Conservation (phyloP, 2,329 filamentous ascomycete species). For the Neoscytalidium dimidiatum region DNA sequence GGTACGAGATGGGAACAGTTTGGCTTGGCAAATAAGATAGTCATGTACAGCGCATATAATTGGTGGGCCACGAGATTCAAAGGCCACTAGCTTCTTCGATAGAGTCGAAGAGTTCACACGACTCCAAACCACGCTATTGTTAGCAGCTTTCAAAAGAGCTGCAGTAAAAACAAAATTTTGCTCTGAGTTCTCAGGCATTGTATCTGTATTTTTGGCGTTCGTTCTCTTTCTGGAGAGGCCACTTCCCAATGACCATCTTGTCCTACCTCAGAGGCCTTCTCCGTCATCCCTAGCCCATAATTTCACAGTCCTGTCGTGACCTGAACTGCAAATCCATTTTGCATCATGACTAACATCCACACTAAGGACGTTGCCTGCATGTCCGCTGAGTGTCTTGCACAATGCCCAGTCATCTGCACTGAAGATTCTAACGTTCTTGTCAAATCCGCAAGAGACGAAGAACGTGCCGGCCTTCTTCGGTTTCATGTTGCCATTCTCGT, state of each 20-base stretch:
- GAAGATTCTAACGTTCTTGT: constrained; percentile 93
- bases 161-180: too few species aligned
- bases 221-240: not conserved
- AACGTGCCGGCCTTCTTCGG: constrained; percentile 91
- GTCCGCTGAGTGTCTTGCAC: constrained; percentile 83
- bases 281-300: constrained; percentile 88
- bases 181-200: too few species aligned
- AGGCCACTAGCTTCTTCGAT: too few species aligned
- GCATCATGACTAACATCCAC: constrained; percentile 85
- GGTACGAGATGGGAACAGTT: too few species aligned
- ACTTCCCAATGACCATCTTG: not conserved
- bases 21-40: too few species aligned
- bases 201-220: not conserved
- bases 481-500: constrained; percentile 62
- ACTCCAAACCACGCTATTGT: too few species aligned
- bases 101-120: too few species aligned
- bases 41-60: too few species aligned
- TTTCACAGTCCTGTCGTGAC: constrained; percentile 93
- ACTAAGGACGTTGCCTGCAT: constrained; percentile 89
- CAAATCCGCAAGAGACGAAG: constrained; percentile 87
- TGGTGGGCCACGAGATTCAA: too few species aligned
- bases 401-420: constrained; percentile 95
- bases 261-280: constrained; percentile 38
- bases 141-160: too few species aligned
- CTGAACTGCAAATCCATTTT: constrained; percentile 91